phyloP scores from a whole-genome alignment of 768 basidiomycete species.

The Hypholoma sublateritium region DNA sequence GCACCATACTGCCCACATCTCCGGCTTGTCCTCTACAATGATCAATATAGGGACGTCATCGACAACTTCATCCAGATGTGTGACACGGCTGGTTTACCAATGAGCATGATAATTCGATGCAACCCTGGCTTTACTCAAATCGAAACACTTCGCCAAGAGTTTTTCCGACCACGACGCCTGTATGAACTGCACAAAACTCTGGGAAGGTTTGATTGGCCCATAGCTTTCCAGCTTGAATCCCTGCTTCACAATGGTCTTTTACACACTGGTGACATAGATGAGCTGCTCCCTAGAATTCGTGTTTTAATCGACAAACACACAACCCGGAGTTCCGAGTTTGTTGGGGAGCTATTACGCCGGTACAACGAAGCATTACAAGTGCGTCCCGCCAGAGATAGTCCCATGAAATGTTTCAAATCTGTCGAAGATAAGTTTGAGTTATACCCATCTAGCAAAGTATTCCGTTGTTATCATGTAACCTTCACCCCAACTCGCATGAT shows the following conservation, averaged over 20 bases:
- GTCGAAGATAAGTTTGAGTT: conserved; percentile 30
- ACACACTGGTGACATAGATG: conserved; percentile 55
- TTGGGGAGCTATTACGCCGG: conserved; percentile 51
- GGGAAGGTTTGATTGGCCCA: conserved; percentile 52
- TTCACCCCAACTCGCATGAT: conserved; percentile 74
- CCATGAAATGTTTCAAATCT: conserved; percentile 44
- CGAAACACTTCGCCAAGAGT: conserved; percentile 46
- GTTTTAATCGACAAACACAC: conserved; percentile 33
- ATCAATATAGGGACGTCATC: conserved; percentile 44
- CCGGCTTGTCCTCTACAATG: conserved; percentile 56
- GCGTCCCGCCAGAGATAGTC: conserved; percentile 37
- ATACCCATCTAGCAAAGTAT: conserved; percentile 33
- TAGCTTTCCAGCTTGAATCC: conserved; percentile 78
- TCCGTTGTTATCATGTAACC: conserved; percentile 74
- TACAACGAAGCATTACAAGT: conserved; percentile 51
- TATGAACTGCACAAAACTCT: conserved; percentile 44
- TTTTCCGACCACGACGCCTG: conserved; percentile 52
- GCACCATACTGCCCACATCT: conserved; percentile 75
- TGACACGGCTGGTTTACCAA: conserved; percentile 41
- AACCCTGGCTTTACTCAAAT: conserved; percentile 35
- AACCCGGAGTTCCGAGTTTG: conserved; percentile 22
- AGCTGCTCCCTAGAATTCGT: conserved; percentile 44
- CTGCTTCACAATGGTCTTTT: conserved; percentile 63
- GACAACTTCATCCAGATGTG: conserved; percentile 56
- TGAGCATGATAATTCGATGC: conserved; percentile 31